These are phyloP conservation scores for Betula pendula DNA, from an alignment of 306 rosid genomes.

Conservation along the genomic window DNA sequence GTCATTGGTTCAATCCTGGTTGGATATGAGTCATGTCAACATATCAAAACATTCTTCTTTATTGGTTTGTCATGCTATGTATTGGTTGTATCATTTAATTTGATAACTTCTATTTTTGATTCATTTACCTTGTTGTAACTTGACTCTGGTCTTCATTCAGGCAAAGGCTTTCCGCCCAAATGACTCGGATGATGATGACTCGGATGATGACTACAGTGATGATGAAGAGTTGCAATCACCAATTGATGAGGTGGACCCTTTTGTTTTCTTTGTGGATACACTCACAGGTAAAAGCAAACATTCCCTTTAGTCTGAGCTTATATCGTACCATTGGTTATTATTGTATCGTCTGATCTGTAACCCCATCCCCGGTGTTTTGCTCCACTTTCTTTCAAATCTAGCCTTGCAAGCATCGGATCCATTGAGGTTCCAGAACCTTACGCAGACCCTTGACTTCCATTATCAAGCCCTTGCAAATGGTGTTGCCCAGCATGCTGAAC, in stretches of 20 bases:
- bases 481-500: conserved; percentile 91
- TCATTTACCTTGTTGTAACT: conserved; percentile 11
- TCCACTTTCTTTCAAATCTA: conserved; percentile 21
- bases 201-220: conserved; percentile 88
- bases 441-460: conserved; percentile 76
- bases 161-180: conserved; percentile 76
- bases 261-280: conserved; percentile 81
- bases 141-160: conserved; percentile 36
- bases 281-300: conserved; percentile 57
- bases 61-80: background rate
- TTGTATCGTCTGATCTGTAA: conserved; percentile 11
- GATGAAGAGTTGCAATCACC: conserved; percentile 99
- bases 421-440: conserved; percentile 75
- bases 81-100: background rate
- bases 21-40: background rate
- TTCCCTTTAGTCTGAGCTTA: background rate
- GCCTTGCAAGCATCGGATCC: conserved; percentile 76
- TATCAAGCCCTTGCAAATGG: conserved; percentile 91
- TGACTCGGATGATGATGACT: conserved; percentile 67
- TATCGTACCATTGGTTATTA: background rate
- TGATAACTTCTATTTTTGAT: conserved; percentile 1
- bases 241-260: conserved; percentile 96
- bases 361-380: background rate
- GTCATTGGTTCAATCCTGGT: background rate
- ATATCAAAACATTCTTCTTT: background rate